Base-by-base conservation (phyloP, 176 grass and related monocot genomes). In the Phoenix roebelenii region DNA sequence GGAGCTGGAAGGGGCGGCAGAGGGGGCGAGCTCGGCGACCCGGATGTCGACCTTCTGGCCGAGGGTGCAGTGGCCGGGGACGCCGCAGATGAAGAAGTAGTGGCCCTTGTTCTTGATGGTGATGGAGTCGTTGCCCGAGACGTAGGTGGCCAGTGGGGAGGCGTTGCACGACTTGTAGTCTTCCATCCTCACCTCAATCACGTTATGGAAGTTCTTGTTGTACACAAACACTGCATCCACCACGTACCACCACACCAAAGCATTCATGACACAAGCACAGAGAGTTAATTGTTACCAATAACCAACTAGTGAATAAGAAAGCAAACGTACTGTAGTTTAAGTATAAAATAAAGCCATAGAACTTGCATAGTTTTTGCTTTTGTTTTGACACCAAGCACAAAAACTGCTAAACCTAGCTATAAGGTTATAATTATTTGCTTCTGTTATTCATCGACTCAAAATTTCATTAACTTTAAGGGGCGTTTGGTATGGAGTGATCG, bases 191-290 rank as follows among this genome's bases (percentile, higher is more conserved):
- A 66, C 63, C 9, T 17, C 3, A 2, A 53, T 18, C 44, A 66
- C 63, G 49, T 52, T 19, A 48, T 66, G 49, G 16, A 80, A 83
- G 52, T 82, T 77, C 48, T 19, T 14, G 5, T 26, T 24, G 15
- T 5, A 66, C 51, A 53, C 52, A 52, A 66, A 66, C 20, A 19
- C 63, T 66, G 23, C 48, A 26, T 4, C 61, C 18, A 5, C 20
- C 7, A 15, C 7, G 20, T 50, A 64, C 32, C 70, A 61, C 50
- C 57, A 73, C 1, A 54, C 70, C 39, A 18, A 25, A 28, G 7
- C 7, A 35, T 35, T 35, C 32, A 10, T 4, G 26, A 28, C 2
- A 28, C 5, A 3, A 28, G 1, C 3, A 28, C 26, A 4, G 4
- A 28, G 4, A 28, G 3, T 28, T 4, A 4, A 28, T 28, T 28